These are phyloP conservation scores for Cordyceps cateniannulata DNA, from an alignment of 2,329 filamentous ascomycete genomes.

Conservation along the genomic window DNA sequence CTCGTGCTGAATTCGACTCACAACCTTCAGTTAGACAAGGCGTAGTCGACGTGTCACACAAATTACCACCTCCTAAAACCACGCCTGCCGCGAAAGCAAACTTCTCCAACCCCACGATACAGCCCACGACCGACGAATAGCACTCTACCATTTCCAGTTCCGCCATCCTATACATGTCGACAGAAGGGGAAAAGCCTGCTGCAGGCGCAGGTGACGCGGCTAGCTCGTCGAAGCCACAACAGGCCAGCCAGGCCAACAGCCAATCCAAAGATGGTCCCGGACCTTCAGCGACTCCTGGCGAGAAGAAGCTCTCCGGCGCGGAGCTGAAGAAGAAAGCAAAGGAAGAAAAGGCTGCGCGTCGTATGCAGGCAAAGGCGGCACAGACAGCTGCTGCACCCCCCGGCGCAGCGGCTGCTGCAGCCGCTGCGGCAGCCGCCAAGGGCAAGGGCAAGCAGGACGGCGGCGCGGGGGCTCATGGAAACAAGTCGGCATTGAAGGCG, in stretches of 20 bases:
- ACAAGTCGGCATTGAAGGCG: conserved; percentile 23
- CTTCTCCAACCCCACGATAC: conserved; percentile 1
- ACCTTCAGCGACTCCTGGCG: conserved; percentile 17
- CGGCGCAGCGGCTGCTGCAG: conserved; percentile 26
- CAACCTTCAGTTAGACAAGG: not conserved
- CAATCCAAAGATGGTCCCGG: conserved; percentile 17
- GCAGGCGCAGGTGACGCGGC: conserved; percentile 19
- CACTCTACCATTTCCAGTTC: conserved; percentile 1
- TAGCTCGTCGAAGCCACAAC: conserved; percentile 19
- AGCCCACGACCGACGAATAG: conserved; percentile 14
- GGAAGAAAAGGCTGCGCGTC: conserved; percentile 82
- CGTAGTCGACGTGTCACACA: not conserved
- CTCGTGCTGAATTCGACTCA: not conserved
- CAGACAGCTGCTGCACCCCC: conserved; percentile 38
- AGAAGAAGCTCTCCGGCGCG: conserved; percentile 61
- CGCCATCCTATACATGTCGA: conserved; percentile 22
- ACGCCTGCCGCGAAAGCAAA: not conserved
- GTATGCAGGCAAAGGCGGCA: conserved; percentile 62
- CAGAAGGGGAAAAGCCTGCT: conserved; percentile 25
- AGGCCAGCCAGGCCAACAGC: conserved; percentile 19
- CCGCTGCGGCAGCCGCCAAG: conserved; percentile 39
- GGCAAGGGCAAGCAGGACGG: conserved; percentile 41
- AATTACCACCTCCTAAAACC: not conserved
- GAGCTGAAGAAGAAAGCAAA: conserved; percentile 86
- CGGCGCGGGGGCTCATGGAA: conserved; percentile 27